These are phyloP conservation scores for Penicillium sp. DNA, from an alignment of 2,329 filamentous ascomycete species.

Conservation along the genomic window DNA sequence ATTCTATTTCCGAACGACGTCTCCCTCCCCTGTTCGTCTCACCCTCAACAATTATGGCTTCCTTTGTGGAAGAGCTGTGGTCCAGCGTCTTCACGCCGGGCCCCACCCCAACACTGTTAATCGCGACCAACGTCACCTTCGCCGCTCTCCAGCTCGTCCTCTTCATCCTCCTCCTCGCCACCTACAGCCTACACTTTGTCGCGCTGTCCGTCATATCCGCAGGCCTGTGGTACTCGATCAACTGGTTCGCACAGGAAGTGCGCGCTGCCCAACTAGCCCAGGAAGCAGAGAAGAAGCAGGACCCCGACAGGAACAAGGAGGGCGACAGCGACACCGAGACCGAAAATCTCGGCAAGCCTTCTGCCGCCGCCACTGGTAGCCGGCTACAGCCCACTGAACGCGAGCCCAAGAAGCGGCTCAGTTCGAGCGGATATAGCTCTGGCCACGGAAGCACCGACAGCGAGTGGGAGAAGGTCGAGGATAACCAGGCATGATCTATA, in stretches of 20 bases:
- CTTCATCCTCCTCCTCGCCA: conserved; percentile 68
- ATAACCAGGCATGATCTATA: conserved; percentile 14
- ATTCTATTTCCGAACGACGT: conserved; percentile 23
- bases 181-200: conserved; percentile 82
- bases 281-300: conserved; percentile 43
- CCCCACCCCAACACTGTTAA: conserved; percentile 76
- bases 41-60: conserved; percentile 34
- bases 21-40: conserved; percentile 5
- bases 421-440: conserved; percentile 46
- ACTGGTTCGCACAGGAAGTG: conserved; percentile 83
- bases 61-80: conserved; percentile 72
- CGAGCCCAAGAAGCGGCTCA: conserved; percentile 44
- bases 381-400: conserved; percentile 48
- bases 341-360: conserved; percentile 27
- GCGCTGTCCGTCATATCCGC: conserved; percentile 73
- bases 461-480: conserved; percentile 92
- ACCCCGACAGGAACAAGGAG: conserved; percentile 27
- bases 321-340: conserved; percentile 41
- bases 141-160: conserved; percentile 77
- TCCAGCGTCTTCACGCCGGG: conserved; percentile 90
- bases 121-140: conserved; percentile 88
- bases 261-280: conserved; percentile 47
- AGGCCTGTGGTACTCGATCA: conserved; percentile 87
- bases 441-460: conserved; percentile 75
- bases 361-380: conserved; percentile 15